Base-by-base conservation (phyloP, 2,329 filamentous ascomycete species). In the Colletotrichum sojae region DNA sequence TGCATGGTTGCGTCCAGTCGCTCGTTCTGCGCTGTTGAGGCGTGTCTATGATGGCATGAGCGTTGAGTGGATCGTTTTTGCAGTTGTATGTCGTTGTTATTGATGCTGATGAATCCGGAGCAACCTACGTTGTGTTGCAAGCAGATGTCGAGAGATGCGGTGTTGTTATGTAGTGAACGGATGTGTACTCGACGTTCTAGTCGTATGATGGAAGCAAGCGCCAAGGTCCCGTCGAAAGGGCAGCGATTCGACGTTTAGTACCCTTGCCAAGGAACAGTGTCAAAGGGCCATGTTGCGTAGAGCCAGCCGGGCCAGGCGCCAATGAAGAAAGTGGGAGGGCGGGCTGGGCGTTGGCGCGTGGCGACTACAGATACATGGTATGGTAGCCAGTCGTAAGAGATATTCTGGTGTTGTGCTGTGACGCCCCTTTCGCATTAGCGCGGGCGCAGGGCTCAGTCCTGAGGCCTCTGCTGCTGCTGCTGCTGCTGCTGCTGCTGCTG, bases 371-470 rank as follows among this genome's bases (percentile, higher is more conserved):
- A n/a, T n/a, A n/a, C n/a, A n/a, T n/a, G n/a, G n/a, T n/a, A n/a
- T n/a, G n/a, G 57, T 5, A 20, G 59, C 43, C 51, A 16, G 25
- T 48, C 40, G 40, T 27, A 39, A 60, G 22, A 40, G 16, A 36
- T 60, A 39, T 68, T 53, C 36, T 45, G 27, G 55, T 36, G 48
- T 48, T 43, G 36, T 40, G 54, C 31, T 43, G 40, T 43, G 40
- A 43, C 40, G 40, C 40, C 20, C 18, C n/a, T 55, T 51, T 60
- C 40, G 54, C 68, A 65, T 59, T 71, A 71, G 68, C 64, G 68
- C 65, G 68, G 68, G 68, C 68, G 68, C 54, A 68, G 60, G 64
- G 45, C 64, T 69, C 58, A 69, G 68, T 40, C 62, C 59, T 58
- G 54, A 63, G 60, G 54, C 49, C 15, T 16, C 31, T 49, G 27